Conservation (phyloP, 1,139 yeast species). For the Zygoascus hellenicus region DNA sequence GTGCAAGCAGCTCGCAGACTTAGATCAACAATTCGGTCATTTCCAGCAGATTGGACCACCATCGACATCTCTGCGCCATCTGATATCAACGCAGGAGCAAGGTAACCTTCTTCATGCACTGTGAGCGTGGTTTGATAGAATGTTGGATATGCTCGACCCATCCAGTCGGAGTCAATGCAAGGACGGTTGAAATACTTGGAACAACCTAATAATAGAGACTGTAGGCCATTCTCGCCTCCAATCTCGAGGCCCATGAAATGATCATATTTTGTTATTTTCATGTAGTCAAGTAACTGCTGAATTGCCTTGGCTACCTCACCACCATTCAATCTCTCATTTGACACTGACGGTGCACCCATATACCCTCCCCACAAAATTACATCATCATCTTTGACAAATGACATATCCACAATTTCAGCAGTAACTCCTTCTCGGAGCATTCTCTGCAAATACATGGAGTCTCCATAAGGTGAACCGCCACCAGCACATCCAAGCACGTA, state of each 20-base stretch:
- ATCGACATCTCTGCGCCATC: slow-evolving; percentile 42
- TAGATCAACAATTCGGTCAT: slow-evolving; percentile 35
- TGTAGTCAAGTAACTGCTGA: slow-evolving; percentile 29
- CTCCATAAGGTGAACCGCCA: slow-evolving; percentile 43
- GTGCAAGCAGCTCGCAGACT: slow-evolving; percentile 24
- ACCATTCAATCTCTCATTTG: slow-evolving; percentile 39
- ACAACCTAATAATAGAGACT: slow-evolving; percentile 32
- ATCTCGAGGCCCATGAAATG: slow-evolving; percentile 37
- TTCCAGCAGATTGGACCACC: slow-evolving; percentile 33
- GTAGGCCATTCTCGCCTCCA: slow-evolving; percentile 43
- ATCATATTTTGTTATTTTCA: slow-evolving; percentile 22
- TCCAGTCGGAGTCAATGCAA: slow-evolving; percentile 38
- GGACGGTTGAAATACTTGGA: slow-evolving; percentile 30
- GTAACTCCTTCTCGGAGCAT: slow-evolving; percentile 33
- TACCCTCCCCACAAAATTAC: slow-evolving; percentile 33
- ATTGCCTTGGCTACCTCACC: slow-evolving; percentile 34
- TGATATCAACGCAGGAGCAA: slow-evolving; percentile 36
- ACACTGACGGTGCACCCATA: slow-evolving; percentile 44
- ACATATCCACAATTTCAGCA: slow-evolving; percentile 33
- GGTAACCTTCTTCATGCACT: slow-evolving; percentile 26
- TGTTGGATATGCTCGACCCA: slow-evolving; percentile 45
- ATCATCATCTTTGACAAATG: slow-evolving; percentile 24
- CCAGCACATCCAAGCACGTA: slow-evolving; percentile 47
- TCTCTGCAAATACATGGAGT: slow-evolving; percentile 34
- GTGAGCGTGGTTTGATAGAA: slow-evolving; percentile 37